Percentiles rank a stretch among this genome's conserved stretches.
Evolutionary conservation across 768 basidiomycete genomes (phyloP).

Genomic region (Tylopilus cervinicoccineus): DNA sequence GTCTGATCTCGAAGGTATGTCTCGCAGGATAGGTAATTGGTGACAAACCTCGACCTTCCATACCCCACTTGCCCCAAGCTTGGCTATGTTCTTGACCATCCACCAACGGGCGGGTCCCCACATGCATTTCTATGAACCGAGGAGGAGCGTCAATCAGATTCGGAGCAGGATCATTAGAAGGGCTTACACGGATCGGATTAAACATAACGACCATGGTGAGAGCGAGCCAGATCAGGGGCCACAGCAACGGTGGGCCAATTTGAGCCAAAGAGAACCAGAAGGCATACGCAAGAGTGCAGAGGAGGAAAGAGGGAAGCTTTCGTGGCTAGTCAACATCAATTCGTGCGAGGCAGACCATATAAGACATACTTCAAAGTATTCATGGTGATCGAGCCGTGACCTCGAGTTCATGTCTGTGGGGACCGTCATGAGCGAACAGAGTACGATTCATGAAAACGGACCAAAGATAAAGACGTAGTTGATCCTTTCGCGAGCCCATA

Average conservation of each 20-base stretch:
- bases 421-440: neutral
- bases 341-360: constrained; percentile 2
- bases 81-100: constrained; percentile 61
- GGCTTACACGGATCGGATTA: constrained; percentile 66
- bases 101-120: constrained; percentile 56
- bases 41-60: constrained; percentile 66
- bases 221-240: constrained; percentile 81
- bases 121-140: constrained; percentile 39
- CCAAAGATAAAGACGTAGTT: constrained; percentile 93
- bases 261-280: constrained; percentile 81
- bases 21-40: neutral
- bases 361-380: constrained; percentile 62
- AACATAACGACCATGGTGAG: constrained; percentile 56
- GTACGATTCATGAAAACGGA: constrained; percentile 26
- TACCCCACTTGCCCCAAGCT: constrained; percentile 64
- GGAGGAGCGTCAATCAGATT: neutral
- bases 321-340: neutral
- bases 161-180: neutral
- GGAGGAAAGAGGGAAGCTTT: constrained; percentile 76
- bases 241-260: constrained; percentile 67
- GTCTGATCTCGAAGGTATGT: neutral
- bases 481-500: constrained; percentile 73
- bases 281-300: constrained; percentile 68
- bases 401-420: constrained; percentile 61
- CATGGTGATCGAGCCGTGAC: constrained; percentile 69